These are phyloP conservation scores for Blastobotrys ciferrii DNA, from an alignment of 1,139 yeast species.

Conservation along the genomic window DNA sequence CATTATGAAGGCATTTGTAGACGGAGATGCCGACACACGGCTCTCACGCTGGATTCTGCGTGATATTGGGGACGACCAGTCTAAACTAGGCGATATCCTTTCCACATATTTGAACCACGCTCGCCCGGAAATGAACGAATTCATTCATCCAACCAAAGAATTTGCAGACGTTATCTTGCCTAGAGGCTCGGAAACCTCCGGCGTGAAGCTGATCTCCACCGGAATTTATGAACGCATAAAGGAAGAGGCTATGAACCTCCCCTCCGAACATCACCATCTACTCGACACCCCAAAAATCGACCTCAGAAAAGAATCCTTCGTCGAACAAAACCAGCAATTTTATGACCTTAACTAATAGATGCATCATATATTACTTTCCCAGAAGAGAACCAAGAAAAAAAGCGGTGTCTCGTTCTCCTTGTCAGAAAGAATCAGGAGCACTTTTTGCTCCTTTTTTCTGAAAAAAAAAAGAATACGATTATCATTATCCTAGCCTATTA, in stretches of 20 bases:
- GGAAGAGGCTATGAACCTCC: constrained; percentile 25
- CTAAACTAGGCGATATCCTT: constrained; percentile 50
- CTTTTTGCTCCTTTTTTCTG: too few relatives aligned
- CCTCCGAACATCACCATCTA: constrained; percentile 12
- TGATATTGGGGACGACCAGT: constrained; percentile 31
- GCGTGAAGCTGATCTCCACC: constrained; percentile 69
- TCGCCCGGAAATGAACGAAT: constrained; percentile 75
- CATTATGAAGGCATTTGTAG: constrained; percentile 71
- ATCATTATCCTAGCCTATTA: too few relatives aligned
- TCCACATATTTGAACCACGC: constrained; percentile 60
- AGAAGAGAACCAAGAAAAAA: too few relatives aligned
- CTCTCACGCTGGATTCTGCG: constrained; percentile 64
- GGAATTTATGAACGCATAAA: constrained; percentile 54
- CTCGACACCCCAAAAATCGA: constrained; percentile 17
- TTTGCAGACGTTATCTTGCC: constrained; percentile 83
- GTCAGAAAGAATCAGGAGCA: too few relatives aligned
- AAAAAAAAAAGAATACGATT: too few relatives aligned
- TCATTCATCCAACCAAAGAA: constrained; percentile 71
- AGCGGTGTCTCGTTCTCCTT: too few relatives aligned
- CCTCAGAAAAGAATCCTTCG: constrained; percentile 24
- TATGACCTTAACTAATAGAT: constrained; percentile 21
- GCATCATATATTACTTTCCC: not conserved
- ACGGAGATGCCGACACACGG: constrained; percentile 82
- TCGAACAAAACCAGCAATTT: constrained; percentile 25
- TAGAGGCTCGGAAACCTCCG: constrained; percentile 57